These are phyloP conservation scores for Psophocarpus tetragonolobus DNA, from an alignment of 306 rosid genomes.

Conservation along the genomic window DNA sequence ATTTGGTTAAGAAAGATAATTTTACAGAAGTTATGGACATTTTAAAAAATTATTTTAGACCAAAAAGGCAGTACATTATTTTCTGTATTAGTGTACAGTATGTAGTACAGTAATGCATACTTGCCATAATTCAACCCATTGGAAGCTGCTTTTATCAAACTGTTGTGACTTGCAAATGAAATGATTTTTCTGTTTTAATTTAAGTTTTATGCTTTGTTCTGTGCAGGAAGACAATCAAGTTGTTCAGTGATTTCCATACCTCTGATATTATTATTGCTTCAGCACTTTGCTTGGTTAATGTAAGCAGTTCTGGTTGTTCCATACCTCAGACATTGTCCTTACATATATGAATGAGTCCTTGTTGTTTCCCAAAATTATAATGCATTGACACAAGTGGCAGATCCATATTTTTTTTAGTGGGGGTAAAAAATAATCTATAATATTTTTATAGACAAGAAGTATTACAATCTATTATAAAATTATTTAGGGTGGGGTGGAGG, in stretches of 20 bases:
- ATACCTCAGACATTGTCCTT: background rate
- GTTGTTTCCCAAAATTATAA: background rate
- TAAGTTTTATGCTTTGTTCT: background rate
- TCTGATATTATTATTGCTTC: slow-evolving; percentile 91
- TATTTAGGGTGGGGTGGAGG: no score
- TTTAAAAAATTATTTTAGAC: background rate
- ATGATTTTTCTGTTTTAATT: slow-evolving; percentile 1
- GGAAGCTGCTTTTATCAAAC: background rate
- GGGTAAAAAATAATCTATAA: no score
- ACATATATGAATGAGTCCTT: background rate
- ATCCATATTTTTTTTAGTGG: no score
- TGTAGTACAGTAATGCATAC: background rate
- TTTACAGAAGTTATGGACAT: background rate
- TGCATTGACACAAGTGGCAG: background rate
- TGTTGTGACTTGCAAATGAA: background rate
- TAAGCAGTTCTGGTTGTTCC: slow-evolving; percentile 30
- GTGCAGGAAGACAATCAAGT: slow-evolving; percentile 75
- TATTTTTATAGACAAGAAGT: no score
- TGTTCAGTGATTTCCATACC: slow-evolving; percentile 87
- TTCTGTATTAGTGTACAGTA: background rate
- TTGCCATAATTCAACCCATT: background rate
- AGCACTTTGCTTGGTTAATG: slow-evolving; percentile 72
- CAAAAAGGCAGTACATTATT: background rate
- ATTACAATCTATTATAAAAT: no score
- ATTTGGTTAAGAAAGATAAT: background rate